Base-by-base conservation (phyloP, 2,329 filamentous ascomycete genomes). In the Epichloe brachyelytri region DNA sequence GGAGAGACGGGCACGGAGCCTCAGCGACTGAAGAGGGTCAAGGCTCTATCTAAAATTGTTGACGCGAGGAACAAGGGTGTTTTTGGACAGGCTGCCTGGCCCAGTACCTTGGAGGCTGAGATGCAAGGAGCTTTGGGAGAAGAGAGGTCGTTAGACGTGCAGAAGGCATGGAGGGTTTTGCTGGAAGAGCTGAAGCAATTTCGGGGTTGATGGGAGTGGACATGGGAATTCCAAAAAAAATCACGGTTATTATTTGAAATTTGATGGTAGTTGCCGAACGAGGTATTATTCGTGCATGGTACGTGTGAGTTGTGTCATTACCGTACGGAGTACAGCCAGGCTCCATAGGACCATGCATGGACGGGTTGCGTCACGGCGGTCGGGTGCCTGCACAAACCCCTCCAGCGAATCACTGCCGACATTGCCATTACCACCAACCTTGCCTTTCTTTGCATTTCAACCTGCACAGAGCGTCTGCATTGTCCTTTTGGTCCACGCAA, bases 1-100 rank as follows among this genome's bases (percentile, higher is more conserved):
- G 63, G 68, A 0, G 75, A 75, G 33, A 65, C 68, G 0, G 74
- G 77, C 0, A 72, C 73, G 0, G 78, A 81, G 58, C 61, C 69
- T 4, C 77, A 80, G 63, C 69, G 78, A 15, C 57, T 70, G 20
- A 64, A 64, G 53, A 66, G 77, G 38, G 71, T 71, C 1, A 71
- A 72, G 57, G 75, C 77, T 0, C 60, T 74, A 0, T 63, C 63
- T 2, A 67, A 69, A 0, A 66, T 73, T 11, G 60, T 71, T 5
- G 66, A 65, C 53, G 69, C 74, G 2, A 69, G 67, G 53, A 67
- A 66, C 38, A 64, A 65, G 44, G 72, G 72, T 0, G 63, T 70
- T 0, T 71, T 79, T 60, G 74, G 63, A 0, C 54, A 60, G 15
- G 56, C 56, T 0, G 57, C 54, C 10, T 57, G 60, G 0, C 45